Percentiles rank a stretch among this genome's conserved stretches.
phyloP scores from a whole-genome alignment of 352 stramenopile genomes.

The Phytophthora sp. region DNA sequence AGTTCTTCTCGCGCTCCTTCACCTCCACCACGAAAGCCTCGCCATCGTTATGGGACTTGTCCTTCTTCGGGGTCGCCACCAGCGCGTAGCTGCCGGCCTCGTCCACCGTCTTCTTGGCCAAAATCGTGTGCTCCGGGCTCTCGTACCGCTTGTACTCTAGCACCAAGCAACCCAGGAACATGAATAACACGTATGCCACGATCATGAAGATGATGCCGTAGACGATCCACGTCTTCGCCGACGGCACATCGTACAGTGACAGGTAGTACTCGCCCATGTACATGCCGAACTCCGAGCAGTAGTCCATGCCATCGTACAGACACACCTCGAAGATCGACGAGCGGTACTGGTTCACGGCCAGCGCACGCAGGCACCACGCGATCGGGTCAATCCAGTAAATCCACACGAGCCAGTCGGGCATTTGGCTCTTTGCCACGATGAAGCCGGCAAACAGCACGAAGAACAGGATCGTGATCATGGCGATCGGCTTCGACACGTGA shows the following conservation, averaged over 20 bases:
- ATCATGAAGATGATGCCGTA: slow-evolving; percentile 47
- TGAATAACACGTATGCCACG: slow-evolving; percentile 47
- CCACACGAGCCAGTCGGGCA: slow-evolving; percentile 54
- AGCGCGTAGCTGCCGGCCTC: slow-evolving; percentile 24
- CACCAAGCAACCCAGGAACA: slow-evolving; percentile 44
- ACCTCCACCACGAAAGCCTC: slow-evolving; percentile 24
- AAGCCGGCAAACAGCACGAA: slow-evolving; percentile 62
- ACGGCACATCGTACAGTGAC: slow-evolving; percentile 36
- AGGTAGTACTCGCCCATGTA: slow-evolving; percentile 55
- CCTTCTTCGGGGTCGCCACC: slow-evolving; percentile 28
- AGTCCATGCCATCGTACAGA: slow-evolving; percentile 46
- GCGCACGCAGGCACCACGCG: slow-evolving; percentile 43
- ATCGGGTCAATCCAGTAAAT: slow-evolving; percentile 68
- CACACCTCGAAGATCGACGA: slow-evolving; percentile 39
- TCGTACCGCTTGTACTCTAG: slow-evolving; percentile 30
- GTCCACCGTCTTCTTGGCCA: slow-evolving; percentile 29
- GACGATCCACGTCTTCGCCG: slow-evolving; percentile 39
- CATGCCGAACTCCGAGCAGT: slow-evolving; percentile 39
- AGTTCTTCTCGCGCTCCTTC: slow-evolving; percentile 43
- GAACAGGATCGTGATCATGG: slow-evolving; percentile 44
- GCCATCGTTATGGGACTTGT: slow-evolving; percentile 14
- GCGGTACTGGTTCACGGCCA: slow-evolving; percentile 45
- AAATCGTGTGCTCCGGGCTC: slow-evolving; percentile 29
- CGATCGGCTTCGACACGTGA: slow-evolving; percentile 45
- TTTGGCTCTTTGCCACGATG: slow-evolving; percentile 48